Percentiles rank a stretch among this genome's conserved stretches.
Evolutionary conservation across 176 grass and related monocot genomes (phyloP).

Genomic region (Olyra latifolia): DNA sequence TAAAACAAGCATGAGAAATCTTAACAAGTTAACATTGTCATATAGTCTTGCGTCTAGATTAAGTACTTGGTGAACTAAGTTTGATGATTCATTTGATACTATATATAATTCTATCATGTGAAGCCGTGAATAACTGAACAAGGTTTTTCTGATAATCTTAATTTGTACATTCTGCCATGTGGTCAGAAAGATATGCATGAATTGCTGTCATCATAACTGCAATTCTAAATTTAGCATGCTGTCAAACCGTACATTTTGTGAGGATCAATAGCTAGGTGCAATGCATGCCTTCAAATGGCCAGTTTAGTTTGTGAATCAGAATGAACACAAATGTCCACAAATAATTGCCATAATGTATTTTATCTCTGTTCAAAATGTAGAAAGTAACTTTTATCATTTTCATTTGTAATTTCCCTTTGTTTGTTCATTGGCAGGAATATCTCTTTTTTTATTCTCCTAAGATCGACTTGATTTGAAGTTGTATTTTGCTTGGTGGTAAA

Average conservation of each 20-base stretch:
- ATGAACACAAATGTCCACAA: background rate
- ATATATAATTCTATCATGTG: background rate
- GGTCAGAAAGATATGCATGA: background rate
- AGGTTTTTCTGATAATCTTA: background rate
- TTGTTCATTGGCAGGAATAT: background rate
- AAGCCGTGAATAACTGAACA: background rate
- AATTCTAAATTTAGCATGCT: background rate
- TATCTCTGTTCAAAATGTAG: background rate
- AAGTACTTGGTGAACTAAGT: background rate
- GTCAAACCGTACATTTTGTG: background rate
- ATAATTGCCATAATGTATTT: background rate
- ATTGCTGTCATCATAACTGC: background rate
- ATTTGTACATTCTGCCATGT: background rate
- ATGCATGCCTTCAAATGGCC: background rate
- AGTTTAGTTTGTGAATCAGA: background rate
- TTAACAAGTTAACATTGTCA: background rate
- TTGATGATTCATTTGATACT: background rate
- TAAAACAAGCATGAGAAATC: background rate
- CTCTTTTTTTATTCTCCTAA: background rate
- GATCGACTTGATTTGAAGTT: background rate
- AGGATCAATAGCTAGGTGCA: background rate
- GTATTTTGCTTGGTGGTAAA: background rate
- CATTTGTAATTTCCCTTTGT: background rate
- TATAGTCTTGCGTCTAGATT: background rate
- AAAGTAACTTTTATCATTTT: background rate